Conservation (phyloP, 140 eudicot genomes). For the Senecio squalidus region DNA sequence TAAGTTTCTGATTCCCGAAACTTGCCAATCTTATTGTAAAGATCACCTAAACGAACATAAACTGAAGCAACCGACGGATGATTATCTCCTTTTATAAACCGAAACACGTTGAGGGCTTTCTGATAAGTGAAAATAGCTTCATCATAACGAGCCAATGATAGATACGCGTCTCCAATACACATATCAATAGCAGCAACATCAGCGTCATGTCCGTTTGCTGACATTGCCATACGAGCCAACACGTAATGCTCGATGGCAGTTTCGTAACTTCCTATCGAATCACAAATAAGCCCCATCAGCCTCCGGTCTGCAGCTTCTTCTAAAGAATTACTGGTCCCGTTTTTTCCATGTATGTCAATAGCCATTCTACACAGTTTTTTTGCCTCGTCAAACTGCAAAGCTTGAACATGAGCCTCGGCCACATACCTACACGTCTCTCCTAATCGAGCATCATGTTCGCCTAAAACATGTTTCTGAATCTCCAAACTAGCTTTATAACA, state of each 20-base stretch:
- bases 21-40: conserved; percentile 85
- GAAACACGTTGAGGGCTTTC: conserved; percentile 1
- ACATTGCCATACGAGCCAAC: not conserved
- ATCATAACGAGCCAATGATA: not conserved
- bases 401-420: conserved; percentile 88
- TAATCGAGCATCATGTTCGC: conserved; percentile 64
- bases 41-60: conserved; percentile 79
- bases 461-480: conserved; percentile 66
- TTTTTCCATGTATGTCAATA: conserved; percentile 57
- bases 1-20: conserved; percentile 72
- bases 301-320: conserved; percentile 93
- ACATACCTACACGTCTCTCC: conserved; percentile 92
- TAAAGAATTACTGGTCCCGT: conserved; percentile 39
- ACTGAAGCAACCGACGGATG: conserved; percentile 77
- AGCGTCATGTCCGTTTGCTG: not conserved
- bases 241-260: not conserved
- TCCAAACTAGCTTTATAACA: conserved; percentile 70
- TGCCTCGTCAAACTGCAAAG: conserved; percentile 82
- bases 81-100: conserved; percentile 70
- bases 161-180: not conserved
- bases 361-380: conserved; percentile 69
- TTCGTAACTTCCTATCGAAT: conserved; percentile 12
- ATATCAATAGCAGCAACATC: not conserved
- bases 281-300: conserved; percentile 85
- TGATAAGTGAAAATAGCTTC: not conserved